These are phyloP conservation scores for Fraxinus angustifolia DNA, from an alignment of 305 asterid genomes.

Conservation along the genomic window DNA sequence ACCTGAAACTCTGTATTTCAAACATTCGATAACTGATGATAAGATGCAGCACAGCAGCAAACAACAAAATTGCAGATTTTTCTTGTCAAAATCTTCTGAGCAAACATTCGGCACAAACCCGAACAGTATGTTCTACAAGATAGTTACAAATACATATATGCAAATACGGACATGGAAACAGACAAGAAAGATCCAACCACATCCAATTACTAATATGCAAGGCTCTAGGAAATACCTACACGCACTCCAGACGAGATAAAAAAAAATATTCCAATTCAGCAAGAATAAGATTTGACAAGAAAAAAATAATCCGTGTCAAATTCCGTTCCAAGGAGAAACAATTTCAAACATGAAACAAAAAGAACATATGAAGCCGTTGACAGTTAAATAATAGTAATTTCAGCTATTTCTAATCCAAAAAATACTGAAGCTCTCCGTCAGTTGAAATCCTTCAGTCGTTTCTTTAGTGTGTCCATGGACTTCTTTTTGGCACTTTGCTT, in stretches of 20 bases:
- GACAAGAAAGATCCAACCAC: background rate
- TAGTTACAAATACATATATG: background rate
- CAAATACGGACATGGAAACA: background rate
- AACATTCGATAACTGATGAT: background rate
- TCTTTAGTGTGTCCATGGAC: slow-evolving; percentile 81
- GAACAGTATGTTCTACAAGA: background rate
- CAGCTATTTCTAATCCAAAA: slow-evolving; percentile 25
- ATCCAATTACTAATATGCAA: background rate
- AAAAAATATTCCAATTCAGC: background rate
- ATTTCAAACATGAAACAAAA: slow-evolving; percentile 5
- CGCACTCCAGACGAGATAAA: slow-evolving; percentile 6
- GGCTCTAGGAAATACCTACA: slow-evolving; percentile 62
- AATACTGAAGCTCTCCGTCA: slow-evolving; percentile 32
- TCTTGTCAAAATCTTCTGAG: background rate
- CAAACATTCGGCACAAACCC: background rate
- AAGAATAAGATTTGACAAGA: background rate
- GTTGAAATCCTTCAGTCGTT: slow-evolving; percentile 77
- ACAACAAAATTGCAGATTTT: background rate
- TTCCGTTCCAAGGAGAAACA: slow-evolving; percentile 22
- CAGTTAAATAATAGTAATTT: background rate
- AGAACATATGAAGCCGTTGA: background rate
- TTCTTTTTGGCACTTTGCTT: slow-evolving; percentile 82
- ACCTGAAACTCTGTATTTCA: background rate
- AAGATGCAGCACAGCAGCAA: background rate
- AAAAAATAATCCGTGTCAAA: slow-evolving; percentile 4